Evolutionary conservation across 805 yeast genomes (phyloP).

Genomic region (Cyberlindnera japonica): DNA sequence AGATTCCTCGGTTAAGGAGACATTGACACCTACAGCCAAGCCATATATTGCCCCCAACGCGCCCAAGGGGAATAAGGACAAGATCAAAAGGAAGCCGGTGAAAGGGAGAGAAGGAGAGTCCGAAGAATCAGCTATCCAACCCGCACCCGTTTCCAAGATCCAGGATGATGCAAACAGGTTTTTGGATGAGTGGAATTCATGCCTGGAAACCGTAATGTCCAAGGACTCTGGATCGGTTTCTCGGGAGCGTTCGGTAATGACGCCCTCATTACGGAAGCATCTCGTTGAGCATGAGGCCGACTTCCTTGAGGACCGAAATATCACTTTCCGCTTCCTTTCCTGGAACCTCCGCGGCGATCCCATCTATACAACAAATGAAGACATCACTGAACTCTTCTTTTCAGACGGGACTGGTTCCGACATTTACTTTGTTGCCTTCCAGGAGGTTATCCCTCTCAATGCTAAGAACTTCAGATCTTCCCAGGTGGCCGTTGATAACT

Average conservation of each 20-base stretch:
- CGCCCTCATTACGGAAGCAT: constrained; percentile 16
- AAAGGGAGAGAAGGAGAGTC: neutral
- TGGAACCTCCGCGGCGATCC: constrained; percentile 39
- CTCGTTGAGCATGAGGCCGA: constrained; percentile 14
- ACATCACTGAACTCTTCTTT: constrained; percentile 17
- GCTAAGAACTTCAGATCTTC: constrained; percentile 36
- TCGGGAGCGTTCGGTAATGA: constrained; percentile 2
- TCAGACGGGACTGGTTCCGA: constrained; percentile 22
- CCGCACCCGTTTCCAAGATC: neutral
- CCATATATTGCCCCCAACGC: neutral
- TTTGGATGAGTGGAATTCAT: constrained; percentile 10
- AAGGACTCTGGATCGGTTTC: constrained; percentile 4
- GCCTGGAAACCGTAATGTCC: constrained; percentile 4
- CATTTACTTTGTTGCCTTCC: constrained; percentile 42
- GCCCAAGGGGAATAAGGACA: neutral
- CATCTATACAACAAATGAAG: constrained; percentile 16
- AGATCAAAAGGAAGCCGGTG: constrained; percentile 1
- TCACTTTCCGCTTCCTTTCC: constrained; percentile 30
- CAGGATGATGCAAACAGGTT: constrained; percentile 4
- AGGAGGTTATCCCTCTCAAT: constrained; percentile 48
- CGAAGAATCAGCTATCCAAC: neutral
- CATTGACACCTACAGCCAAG: too few species aligned
- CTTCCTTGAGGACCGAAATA: constrained; percentile 18
- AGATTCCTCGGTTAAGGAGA: too few species aligned
- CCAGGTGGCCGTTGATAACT: constrained; percentile 30